Conservation (phyloP, 768 basidiomycete genomes). For the Macrolepiota dolichaula region DNA sequence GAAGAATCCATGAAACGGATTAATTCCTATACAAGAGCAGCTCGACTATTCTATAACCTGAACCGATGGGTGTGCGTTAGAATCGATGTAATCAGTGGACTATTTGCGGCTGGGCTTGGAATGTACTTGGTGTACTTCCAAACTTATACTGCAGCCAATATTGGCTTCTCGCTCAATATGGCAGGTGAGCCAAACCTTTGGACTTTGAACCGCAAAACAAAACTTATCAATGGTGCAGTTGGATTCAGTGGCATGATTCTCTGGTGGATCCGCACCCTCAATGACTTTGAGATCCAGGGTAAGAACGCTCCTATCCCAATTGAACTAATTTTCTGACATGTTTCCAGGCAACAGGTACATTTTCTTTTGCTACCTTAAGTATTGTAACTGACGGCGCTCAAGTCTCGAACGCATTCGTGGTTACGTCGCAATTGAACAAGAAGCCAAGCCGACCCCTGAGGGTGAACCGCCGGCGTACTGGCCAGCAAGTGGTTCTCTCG, state of each 20-base stretch:
- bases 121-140: slow-evolving; percentile 46
- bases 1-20: slow-evolving; percentile 43
- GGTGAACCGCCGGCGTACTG: slow-evolving; percentile 61
- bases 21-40: slow-evolving; percentile 44
- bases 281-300: slow-evolving; percentile 41
- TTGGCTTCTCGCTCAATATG: slow-evolving; percentile 54
- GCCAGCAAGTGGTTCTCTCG: slow-evolving; percentile 56
- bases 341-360: slow-evolving; percentile 13
- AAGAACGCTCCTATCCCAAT: not conserved
- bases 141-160: slow-evolving; percentile 36
- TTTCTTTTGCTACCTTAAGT: not conserved
- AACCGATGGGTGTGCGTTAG: slow-evolving; percentile 45
- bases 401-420: slow-evolving; percentile 69
- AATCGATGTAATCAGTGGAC: slow-evolving; percentile 50
- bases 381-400: not conserved
- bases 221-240: slow-evolving; percentile 23
- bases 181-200: slow-evolving; percentile 27
- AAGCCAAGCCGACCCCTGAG: slow-evolving; percentile 33
- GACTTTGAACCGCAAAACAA: too few species aligned
- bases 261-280: slow-evolving; percentile 40
- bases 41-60: slow-evolving; percentile 45
- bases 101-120: slow-evolving; percentile 51
- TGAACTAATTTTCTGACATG: not conserved
- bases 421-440: slow-evolving; percentile 57
- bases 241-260: slow-evolving; percentile 56